phyloP scores from a whole-genome alignment of 768 basidiomycete species.

The Leucosporidium creatinivorum region DNA sequence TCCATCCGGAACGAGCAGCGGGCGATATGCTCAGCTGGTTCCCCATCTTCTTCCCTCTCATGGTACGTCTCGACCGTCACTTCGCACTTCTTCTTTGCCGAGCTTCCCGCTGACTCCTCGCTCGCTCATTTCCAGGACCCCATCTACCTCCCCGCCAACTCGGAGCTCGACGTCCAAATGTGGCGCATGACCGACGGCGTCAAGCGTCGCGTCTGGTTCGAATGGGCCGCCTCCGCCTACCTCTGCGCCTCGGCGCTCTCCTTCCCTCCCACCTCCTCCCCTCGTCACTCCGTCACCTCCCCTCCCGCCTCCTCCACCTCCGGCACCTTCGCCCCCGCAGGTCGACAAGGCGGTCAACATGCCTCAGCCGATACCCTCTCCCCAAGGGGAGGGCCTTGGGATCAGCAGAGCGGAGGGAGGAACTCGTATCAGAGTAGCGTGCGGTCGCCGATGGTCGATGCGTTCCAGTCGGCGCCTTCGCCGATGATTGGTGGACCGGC shows the following conservation, averaged over 20 bases:
- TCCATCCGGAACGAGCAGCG: conserved; percentile 77
- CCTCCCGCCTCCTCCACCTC: conserved; percentile 38
- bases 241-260: conserved; percentile 52
- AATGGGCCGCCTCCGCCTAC: conserved; percentile 95
- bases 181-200: conserved; percentile 87
- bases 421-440: neutral
- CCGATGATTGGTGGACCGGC: conserved; percentile 11
- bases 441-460: conserved; percentile 12
- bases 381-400: conserved; percentile 3
- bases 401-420: neutral
- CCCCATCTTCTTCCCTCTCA: conserved; percentile 91
- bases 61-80: conserved; percentile 53
- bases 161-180: conserved; percentile 83
- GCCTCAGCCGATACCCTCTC: conserved; percentile 18
- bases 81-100: conserved; percentile 16
- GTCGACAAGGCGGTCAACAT: neutral
- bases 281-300: conserved; percentile 35
- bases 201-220: conserved; percentile 80
- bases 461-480: conserved; percentile 30
- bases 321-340: conserved; percentile 11
- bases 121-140: conserved; percentile 59
- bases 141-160: conserved; percentile 81
- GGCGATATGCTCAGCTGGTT: conserved; percentile 99
- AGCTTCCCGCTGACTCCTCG: neutral
- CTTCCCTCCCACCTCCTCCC: conserved; percentile 36